Base-by-base conservation (phyloP, 495 filamentous ascomycete species). In the Daldinia vernicosa region DNA sequence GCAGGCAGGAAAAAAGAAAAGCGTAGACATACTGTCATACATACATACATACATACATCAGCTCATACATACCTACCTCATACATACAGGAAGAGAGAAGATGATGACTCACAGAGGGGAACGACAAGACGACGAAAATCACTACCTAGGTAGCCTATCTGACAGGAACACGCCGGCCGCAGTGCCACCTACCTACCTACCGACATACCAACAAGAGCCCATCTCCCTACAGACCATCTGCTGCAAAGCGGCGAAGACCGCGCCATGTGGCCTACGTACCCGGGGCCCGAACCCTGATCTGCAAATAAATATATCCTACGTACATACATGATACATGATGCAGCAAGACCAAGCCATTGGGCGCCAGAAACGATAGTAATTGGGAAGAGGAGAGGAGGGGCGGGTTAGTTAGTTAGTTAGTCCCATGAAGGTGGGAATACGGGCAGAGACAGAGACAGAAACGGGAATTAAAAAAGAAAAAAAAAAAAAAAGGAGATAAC, bases 261-360 rank as follows among this genome's bases (percentile, higher is more conserved):
- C 69, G 65, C 70, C 70, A 68, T 69, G 61, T 73, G 69, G 64
- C 69, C 70, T 61, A 24, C 65, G 53, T 55, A 66, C 35, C 37
- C 24, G 35, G 37, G 35, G 15, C 60, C 37, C 56, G 70, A 69
- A 68, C 66, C 70, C 70, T 62, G 60, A 72, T 72, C 65, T 69
- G 65, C 61, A 72, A 65, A 72, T 68, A 72, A 68, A 68, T 72
- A 69, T 69, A 72, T 65, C 56, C 53, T 66, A 58, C 63, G 54
- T 66, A 62, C 26, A 40, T 60, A 57, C 32, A 39, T 52, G 7
- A 22, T 47, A 22, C 40, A 47, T 45, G 40, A 47, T 47, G 43
- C 43, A 47, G 54, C 33, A 26, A 47, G 11, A 27, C 6, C 35
- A 37, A 33, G 5, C 51, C 60, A 72, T 72, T 72, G 64, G 69